Percentiles rank a stretch among this genome's conserved stretches.
Evolutionary conservation across 495 filamentous ascomycete genomes (phyloP).

Genomic region (Hapsidospora chrysogenum): DNA sequence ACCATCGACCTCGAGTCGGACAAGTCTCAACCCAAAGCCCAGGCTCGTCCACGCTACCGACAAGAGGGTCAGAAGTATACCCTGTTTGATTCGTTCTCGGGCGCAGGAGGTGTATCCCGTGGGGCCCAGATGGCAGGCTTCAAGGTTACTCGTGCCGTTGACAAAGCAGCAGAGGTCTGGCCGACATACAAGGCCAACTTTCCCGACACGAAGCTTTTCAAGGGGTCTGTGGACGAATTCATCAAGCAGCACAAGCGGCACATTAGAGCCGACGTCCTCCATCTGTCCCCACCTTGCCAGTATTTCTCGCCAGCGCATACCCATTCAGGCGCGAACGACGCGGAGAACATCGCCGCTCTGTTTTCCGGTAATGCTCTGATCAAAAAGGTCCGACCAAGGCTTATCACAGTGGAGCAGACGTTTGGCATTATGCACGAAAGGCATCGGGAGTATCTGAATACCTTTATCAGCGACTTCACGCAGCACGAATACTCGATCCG

Average conservation of each 20-base stretch:
- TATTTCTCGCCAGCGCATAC: constrained; percentile 70
- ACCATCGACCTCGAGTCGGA: constrained; percentile 1
- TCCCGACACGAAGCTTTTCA: constrained; percentile 20
- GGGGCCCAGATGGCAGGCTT: constrained; percentile 51
- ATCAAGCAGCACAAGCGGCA: constrained; percentile 7
- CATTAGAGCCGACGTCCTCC: constrained; percentile 49
- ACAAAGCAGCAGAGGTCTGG: constrained; percentile 37
- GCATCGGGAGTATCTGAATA: constrained; percentile 35
- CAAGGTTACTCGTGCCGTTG: constrained; percentile 42
- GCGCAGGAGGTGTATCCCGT: constrained; percentile 57
- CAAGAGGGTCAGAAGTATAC: constrained; percentile 46
- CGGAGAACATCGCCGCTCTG: constrained; percentile 53
- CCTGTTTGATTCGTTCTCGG: constrained; percentile 58
- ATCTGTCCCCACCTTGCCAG: constrained; percentile 76
- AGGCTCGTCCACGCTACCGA: no score
- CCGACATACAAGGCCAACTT: constrained; percentile 47
- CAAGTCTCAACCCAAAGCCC: background rate
- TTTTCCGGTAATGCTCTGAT: constrained; percentile 48
- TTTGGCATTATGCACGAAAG: constrained; percentile 40
- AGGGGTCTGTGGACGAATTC: constrained; percentile 32
- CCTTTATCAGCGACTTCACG: constrained; percentile 47
- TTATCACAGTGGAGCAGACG: constrained; percentile 79
- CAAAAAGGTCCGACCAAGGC: constrained; percentile 39
- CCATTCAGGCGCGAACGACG: constrained; percentile 43
- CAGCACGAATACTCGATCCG: constrained; percentile 50